A percentile compares a stretch with the other conserved stretches of the same genome.
phyloP scores from a whole-genome alignment of 352 stramenopile genomes.

The Phytophthora meadii region DNA sequence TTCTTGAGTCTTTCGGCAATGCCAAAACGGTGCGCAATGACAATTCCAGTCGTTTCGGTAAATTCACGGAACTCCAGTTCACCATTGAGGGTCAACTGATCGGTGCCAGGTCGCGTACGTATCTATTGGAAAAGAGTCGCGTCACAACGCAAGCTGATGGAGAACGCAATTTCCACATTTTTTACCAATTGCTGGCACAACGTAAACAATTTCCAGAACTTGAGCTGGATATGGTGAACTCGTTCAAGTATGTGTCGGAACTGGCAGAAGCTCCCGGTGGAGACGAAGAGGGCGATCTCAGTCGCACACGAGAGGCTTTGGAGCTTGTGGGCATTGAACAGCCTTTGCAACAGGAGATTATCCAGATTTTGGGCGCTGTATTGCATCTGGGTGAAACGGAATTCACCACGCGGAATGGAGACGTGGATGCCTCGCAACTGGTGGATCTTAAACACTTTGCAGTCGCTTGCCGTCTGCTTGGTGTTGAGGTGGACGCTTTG shows the following conservation, averaged over 20 bases:
- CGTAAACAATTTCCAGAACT: conserved; percentile 67
- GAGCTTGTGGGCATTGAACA: conserved; percentile 89
- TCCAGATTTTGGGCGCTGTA: conserved; percentile 89
- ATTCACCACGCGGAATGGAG: conserved; percentile 80
- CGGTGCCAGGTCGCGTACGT: conserved; percentile 86
- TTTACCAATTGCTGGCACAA: conserved; percentile 91
- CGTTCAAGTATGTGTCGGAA: conserved; percentile 78
- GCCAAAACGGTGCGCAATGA: conserved; percentile 89
- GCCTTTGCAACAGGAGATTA: conserved; percentile 86
- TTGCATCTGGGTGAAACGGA: conserved; percentile 93
- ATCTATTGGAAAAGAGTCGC: conserved; percentile 93
- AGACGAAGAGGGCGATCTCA: conserved; percentile 72
- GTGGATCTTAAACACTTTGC: conserved; percentile 63
- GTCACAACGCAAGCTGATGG: conserved; percentile 84
- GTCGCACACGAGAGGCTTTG: conserved; percentile 84
- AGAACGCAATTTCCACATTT: conserved; percentile 96
- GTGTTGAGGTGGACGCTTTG: conserved; percentile 59
- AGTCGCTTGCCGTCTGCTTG: conserved; percentile 65
- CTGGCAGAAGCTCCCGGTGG: conserved; percentile 31
- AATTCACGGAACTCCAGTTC: conserved; percentile 90
- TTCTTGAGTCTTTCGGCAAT: conserved; percentile 90
- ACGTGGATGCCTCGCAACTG: conserved; percentile 79
- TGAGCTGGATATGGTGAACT: conserved; percentile 44
- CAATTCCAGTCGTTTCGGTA: conserved; percentile 87
- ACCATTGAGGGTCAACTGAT: conserved; percentile 75